Conservation (phyloP, 441 rosid genomes). For the Eruca vesicaria region DNA sequence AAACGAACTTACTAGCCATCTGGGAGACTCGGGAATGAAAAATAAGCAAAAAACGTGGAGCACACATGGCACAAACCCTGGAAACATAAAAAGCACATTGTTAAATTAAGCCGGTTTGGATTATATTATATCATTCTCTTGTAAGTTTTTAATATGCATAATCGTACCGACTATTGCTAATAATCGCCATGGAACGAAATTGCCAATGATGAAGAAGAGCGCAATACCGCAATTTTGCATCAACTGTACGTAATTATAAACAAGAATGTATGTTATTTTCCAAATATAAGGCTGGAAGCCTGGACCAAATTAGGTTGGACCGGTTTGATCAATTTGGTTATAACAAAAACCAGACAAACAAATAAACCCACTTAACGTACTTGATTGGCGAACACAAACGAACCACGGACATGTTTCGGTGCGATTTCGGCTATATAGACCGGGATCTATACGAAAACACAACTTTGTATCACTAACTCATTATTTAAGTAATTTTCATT, state of each 20-base stretch:
- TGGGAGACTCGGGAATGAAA: slow-evolving; percentile 73
- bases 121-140: not conserved
- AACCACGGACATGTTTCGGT: slow-evolving; percentile 53
- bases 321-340: not conserved
- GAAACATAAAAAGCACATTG: not conserved
- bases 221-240: slow-evolving; percentile 46
- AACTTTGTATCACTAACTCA: not conserved
- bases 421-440: slow-evolving; percentile 59
- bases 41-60: slow-evolving; percentile 49
- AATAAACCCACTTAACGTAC: slow-evolving; percentile 11
- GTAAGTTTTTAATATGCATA: not conserved
- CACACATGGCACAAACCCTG: slow-evolving; percentile 46
- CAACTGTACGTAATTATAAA: slow-evolving; percentile 37
- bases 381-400: slow-evolving; percentile 43
- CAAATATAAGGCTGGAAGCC: not conserved
- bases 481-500: not conserved
- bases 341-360: not conserved
- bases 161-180: slow-evolving; percentile 43
- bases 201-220: slow-evolving; percentile 42
- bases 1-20: slow-evolving; percentile 46
- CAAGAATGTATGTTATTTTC: slow-evolving; percentile 3
- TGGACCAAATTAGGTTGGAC: not conserved
- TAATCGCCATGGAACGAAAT: slow-evolving; percentile 44
- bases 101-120: not conserved
- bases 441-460: slow-evolving; percentile 38